Evolutionary conservation across 257 asterid species (phyloP).

Genomic region (Salvia hispanica): DNA sequence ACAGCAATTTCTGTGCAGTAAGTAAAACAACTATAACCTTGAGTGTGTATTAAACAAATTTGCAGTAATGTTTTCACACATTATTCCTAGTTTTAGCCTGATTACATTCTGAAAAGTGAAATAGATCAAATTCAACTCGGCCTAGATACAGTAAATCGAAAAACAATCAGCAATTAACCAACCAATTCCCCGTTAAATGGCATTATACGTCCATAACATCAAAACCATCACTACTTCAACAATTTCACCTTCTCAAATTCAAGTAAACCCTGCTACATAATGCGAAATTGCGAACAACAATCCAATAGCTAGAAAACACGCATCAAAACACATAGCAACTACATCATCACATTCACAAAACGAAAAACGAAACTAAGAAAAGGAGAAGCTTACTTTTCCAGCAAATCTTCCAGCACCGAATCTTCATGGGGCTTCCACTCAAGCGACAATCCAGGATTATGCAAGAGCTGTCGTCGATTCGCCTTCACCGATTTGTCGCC

Average conservation of each 20-base stretch:
- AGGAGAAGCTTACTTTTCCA: slow-evolving; percentile 57
- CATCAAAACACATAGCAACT: background rate
- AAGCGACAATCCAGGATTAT: slow-evolving; percentile 75
- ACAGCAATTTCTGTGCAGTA: no score
- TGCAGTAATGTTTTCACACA: background rate
- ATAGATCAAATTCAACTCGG: background rate
- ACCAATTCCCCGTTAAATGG: background rate
- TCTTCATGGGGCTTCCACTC: slow-evolving; percentile 83
- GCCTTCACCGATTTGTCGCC: slow-evolving; percentile 51
- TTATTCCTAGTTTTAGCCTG: background rate
- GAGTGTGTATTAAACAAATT: no score
- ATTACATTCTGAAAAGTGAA: background rate
- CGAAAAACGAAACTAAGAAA: no score
- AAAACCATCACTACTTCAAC: background rate
- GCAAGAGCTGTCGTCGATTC: slow-evolving; percentile 62
- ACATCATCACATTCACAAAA: background rate
- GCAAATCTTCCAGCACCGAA: slow-evolving; percentile 74
- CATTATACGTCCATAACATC: no score
- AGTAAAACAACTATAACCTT: background rate
- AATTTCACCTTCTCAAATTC: background rate
- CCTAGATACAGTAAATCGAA: no score
- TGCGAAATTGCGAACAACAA: no score
- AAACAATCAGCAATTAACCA: background rate
- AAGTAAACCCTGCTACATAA: background rate
- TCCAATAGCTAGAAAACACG: background rate